phyloP scores from a whole-genome alignment of 306 rosid species.

The Alnus rubra region DNA sequence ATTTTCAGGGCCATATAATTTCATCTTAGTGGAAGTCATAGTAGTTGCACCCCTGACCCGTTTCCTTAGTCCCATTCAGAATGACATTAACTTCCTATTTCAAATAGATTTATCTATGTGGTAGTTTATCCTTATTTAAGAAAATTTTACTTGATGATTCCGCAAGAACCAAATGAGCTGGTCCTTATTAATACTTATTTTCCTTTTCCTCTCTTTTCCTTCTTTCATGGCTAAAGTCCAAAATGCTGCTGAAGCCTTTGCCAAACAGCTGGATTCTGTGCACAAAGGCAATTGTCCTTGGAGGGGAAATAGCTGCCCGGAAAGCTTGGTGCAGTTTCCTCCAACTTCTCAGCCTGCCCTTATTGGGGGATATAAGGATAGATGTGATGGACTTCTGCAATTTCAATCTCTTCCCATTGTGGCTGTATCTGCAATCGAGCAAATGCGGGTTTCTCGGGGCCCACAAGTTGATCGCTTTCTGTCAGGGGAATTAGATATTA shows the following conservation, averaged over 20 bases:
- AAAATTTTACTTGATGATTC: conserved; percentile 15
- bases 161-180: conserved; percentile 21
- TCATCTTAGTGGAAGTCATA: neutral
- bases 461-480: conserved; percentile 78
- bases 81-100: conserved; percentile 9
- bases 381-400: conserved; percentile 95
- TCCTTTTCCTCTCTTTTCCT: conserved; percentile 23
- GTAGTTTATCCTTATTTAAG: conserved; percentile 8
- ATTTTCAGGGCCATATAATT: neutral
- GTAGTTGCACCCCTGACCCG: neutral
- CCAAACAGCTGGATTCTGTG: conserved; percentile 79
- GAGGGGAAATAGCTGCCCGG: conserved; percentile 97
- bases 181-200: conserved; percentile 23
- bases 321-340: conserved; percentile 97
- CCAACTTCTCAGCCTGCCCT: conserved; percentile 89
- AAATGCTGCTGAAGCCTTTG: conserved; percentile 75
- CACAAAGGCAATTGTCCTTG: conserved; percentile 85
- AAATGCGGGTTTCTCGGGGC: conserved; percentile 67
- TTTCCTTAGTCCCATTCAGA: neutral
- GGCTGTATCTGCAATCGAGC: conserved; percentile 81
- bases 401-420: conserved; percentile 79
- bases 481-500: conserved; percentile 64
- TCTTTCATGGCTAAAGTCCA: conserved; percentile 59
- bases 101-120: conserved; percentile 5
- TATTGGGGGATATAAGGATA: conserved; percentile 92